Conservation (phyloP, 2,329 filamentous ascomycete species). For the Talaromyces sp. region DNA sequence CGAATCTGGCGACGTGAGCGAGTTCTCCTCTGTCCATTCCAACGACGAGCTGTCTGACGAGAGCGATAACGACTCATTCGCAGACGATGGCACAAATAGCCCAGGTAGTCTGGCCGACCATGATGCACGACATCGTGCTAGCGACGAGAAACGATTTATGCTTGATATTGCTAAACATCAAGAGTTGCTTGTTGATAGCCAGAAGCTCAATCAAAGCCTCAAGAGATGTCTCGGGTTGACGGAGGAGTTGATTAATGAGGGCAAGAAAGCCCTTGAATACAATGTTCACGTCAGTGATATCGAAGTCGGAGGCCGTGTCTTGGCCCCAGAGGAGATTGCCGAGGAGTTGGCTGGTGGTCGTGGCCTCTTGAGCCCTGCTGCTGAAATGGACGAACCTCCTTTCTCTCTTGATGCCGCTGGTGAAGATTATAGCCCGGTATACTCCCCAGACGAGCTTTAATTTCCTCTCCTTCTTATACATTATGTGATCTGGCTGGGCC, state of each 20-base stretch:
- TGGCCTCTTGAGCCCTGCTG: slow-evolving; percentile 28
- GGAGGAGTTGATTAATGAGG: slow-evolving; percentile 83
- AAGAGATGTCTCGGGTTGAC: slow-evolving; percentile 85
- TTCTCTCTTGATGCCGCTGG: neutral
- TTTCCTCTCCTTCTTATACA: slow-evolving; percentile 81
- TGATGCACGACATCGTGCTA: slow-evolving; percentile 52
- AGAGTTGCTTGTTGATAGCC: slow-evolving; percentile 75
- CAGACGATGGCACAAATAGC: slow-evolving; percentile 30
- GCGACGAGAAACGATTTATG: slow-evolving; percentile 76
- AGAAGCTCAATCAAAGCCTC: slow-evolving; percentile 82
- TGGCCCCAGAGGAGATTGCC: slow-evolving; percentile 58
- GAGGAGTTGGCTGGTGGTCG: slow-evolving; percentile 20
- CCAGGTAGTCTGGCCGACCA: slow-evolving; percentile 29
- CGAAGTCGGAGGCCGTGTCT: slow-evolving; percentile 71
- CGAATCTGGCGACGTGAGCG: slow-evolving; percentile 35
- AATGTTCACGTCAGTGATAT: slow-evolving; percentile 72
- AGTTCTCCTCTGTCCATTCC: slow-evolving; percentile 23
- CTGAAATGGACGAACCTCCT: slow-evolving; percentile 11
- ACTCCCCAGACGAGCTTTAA: slow-evolving; percentile 51
- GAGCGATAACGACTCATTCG: slow-evolving; percentile 31
- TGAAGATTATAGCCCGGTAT: neutral
- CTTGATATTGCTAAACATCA: slow-evolving; percentile 84
- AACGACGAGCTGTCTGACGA: slow-evolving; percentile 33
- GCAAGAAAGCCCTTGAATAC: slow-evolving; percentile 79
- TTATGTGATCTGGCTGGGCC: slow-evolving; percentile 38